Conservation (phyloP, 768 basidiomycete species). For the Pleurotus tuber-regium region DNA sequence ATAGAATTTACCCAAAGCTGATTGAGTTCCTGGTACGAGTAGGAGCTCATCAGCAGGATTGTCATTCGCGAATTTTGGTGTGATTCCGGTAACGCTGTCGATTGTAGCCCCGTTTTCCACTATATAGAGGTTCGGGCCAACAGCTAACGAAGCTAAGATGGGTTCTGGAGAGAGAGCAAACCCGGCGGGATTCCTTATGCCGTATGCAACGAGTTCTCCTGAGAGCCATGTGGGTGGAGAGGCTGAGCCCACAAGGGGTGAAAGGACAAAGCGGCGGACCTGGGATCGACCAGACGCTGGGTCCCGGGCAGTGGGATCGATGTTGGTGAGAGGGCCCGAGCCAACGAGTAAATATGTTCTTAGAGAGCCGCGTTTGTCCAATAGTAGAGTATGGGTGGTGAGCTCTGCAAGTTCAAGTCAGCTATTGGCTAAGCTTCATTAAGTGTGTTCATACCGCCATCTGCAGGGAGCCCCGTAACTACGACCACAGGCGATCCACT, state of each 20-base stretch:
- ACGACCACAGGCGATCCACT: conserved; percentile 18
- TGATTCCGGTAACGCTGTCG: conserved; percentile 37
- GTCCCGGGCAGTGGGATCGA: conserved; percentile 40
- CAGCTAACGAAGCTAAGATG: background rate
- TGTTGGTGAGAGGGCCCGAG: conserved; percentile 35
- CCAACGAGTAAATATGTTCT: conserved; percentile 32
- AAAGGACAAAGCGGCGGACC: conserved; percentile 30
- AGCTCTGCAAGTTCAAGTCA: conserved; percentile 25
- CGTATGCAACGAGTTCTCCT: conserved; percentile 37
- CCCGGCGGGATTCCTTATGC: conserved; percentile 43
- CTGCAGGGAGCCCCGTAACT: conserved; percentile 34
- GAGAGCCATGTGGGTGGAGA: conserved; percentile 23
- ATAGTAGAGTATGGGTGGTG: conserved; percentile 39
- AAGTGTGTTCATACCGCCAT: conserved; percentile 31
- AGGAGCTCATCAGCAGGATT: conserved; percentile 43
- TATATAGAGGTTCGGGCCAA: conserved; percentile 24
- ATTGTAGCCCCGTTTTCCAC: conserved; percentile 46
- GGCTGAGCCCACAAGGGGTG: conserved; percentile 9
- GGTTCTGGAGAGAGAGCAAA: conserved; percentile 31
- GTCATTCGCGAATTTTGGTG: conserved; percentile 39
- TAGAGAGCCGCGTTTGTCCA: conserved; percentile 22
- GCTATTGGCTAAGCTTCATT: background rate
- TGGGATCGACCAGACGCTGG: conserved; percentile 42
- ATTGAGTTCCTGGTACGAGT: conserved; percentile 19
- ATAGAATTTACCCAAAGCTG: conserved; percentile 22